These are phyloP conservation scores for Fusarium foetens DNA, from an alignment of 2,329 filamentous ascomycete species.

Conservation along the genomic window DNA sequence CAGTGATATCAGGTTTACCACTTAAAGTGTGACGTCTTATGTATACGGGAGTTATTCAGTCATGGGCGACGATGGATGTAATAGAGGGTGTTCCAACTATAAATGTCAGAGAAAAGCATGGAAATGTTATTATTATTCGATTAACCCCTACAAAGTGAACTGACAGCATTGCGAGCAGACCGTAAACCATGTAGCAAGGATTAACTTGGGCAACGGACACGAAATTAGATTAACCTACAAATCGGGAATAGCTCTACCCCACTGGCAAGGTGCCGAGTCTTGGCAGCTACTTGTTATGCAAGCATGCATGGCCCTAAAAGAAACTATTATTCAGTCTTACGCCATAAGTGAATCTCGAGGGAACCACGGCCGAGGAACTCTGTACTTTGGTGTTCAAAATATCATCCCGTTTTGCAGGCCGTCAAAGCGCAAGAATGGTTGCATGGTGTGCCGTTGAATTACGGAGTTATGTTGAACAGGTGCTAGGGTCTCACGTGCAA, in stretches of 20 bases:
- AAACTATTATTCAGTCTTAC: not conserved
- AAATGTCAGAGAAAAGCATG: not conserved
- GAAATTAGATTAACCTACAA: not conserved
- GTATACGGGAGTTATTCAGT: not conserved
- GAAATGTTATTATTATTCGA: not conserved
- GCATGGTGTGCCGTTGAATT: not conserved
- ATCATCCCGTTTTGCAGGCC: not conserved
- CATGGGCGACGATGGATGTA: not conserved
- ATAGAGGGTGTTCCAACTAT: not conserved
- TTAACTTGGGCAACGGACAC: not conserved
- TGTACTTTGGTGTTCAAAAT: not conserved
- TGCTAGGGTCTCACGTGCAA: too few species aligned
- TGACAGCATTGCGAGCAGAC: not conserved
- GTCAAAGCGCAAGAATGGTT: not conserved
- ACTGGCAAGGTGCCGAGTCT: not conserved
- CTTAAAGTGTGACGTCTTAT: not conserved
- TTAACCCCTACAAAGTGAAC: not conserved
- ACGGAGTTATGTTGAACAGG: not conserved
- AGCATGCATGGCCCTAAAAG: not conserved
- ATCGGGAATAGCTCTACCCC: not conserved
- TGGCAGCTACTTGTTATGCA: not conserved
- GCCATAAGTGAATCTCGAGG: not conserved
- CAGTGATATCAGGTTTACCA: not conserved
- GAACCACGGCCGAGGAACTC: not conserved
- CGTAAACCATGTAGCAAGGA: not conserved